These are phyloP conservation scores for Fomitopsis schrenkii DNA, from an alignment of 1,284 basidiomycete species.

Conservation along the genomic window DNA sequence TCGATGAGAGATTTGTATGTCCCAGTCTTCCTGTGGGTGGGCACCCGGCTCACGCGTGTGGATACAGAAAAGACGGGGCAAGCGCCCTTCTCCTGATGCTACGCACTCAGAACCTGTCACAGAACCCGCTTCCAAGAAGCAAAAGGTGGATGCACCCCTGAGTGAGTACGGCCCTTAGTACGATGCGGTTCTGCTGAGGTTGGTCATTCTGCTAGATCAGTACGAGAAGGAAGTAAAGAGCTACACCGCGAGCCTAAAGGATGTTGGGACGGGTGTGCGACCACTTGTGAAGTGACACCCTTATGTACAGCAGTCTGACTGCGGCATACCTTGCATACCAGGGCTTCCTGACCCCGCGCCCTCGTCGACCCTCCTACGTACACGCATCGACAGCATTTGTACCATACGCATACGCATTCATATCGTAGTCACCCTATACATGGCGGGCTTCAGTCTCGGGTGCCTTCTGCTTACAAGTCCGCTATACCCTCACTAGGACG, in stretches of 20 bases:
- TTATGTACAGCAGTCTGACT: neutral
- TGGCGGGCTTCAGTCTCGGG: too few species aligned
- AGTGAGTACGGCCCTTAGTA: slow-evolving; percentile 21
- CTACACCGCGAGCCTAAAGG: slow-evolving; percentile 35
- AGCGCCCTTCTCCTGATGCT: slow-evolving; percentile 45
- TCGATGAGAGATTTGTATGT: slow-evolving; percentile 62
- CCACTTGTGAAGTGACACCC: slow-evolving; percentile 35
- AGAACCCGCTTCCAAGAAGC: slow-evolving; percentile 37
- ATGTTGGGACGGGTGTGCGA: slow-evolving; percentile 34
- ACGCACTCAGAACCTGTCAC: slow-evolving; percentile 27
- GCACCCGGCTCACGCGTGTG: neutral
- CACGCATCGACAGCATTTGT: neutral
- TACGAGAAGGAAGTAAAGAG: slow-evolving; percentile 36
- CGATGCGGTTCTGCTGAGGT: neutral
- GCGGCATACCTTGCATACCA: neutral
- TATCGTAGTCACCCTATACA: neutral
- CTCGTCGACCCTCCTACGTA: neutral
- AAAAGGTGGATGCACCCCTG: slow-evolving; percentile 27
- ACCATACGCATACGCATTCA: neutral
- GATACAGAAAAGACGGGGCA: slow-evolving; percentile 55
- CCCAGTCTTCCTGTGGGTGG: neutral
- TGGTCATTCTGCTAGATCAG: slow-evolving; percentile 15
- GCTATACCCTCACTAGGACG: too few species aligned
- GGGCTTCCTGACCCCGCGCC: neutral
- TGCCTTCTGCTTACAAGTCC: too few species aligned